These are phyloP conservation scores for Starmerella ratchasimensis DNA, from an alignment of 805 yeast species.

Conservation along the genomic window DNA sequence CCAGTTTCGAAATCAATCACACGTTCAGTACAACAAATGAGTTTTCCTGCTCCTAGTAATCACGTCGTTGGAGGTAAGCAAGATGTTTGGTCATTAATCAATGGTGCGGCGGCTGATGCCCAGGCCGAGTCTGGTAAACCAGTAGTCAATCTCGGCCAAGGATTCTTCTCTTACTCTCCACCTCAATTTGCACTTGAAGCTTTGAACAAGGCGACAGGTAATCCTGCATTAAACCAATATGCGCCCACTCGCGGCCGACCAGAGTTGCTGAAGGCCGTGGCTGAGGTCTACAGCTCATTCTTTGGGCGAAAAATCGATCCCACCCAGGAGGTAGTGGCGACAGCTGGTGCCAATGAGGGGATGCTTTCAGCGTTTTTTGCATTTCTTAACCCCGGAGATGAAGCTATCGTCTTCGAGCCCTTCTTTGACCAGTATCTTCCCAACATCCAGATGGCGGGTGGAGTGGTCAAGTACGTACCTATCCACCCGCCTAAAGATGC, in stretches of 20 bases:
- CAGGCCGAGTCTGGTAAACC: constrained; percentile 55
- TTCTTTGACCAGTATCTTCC: constrained; percentile 94
- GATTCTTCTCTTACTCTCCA: constrained; percentile 91
- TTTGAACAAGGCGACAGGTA: constrained; percentile 58
- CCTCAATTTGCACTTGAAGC: constrained; percentile 85
- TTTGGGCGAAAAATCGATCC: constrained; percentile 45
- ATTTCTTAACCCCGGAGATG: constrained; percentile 75
- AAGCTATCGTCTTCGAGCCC: constrained; percentile 92
- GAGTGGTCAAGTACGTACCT: constrained; percentile 75
- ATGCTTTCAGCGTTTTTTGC: constrained; percentile 76
- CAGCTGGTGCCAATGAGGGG: constrained; percentile 97
- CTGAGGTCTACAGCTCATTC: constrained; percentile 55
- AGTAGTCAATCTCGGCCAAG: constrained; percentile 86
- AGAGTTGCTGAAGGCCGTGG: constrained; percentile 52
- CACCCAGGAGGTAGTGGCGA: constrained; percentile 53
- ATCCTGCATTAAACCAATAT: constrained; percentile 74
- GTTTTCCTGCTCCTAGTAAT: constrained; percentile 17
- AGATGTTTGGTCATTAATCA: constrained; percentile 91
- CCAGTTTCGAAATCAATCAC: too few relatives aligned
- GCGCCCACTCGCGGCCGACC: constrained; percentile 86
- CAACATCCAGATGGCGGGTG: constrained; percentile 87
- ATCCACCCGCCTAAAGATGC: constrained; percentile 71
- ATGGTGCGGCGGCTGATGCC: constrained; percentile 86
- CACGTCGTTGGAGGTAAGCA: constrained; percentile 23
- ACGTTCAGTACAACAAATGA: constrained; percentile 1